Evolutionary conservation across 2,329 filamentous ascomycete species (phyloP).

Genomic region (Fusarium concolor): DNA sequence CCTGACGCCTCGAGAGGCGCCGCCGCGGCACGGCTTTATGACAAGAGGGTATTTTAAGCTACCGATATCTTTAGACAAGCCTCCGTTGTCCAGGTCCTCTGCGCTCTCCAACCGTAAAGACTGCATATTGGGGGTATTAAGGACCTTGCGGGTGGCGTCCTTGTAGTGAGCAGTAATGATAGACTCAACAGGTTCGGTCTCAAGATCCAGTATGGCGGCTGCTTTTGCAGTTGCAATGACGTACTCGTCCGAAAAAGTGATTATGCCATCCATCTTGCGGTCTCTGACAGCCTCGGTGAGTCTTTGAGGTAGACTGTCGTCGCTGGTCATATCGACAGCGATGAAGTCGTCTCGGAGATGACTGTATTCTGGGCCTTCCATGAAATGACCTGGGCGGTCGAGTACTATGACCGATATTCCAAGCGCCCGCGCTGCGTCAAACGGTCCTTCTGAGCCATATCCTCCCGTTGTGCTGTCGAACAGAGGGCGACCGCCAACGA

Average conservation of each 20-base stretch:
- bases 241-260: not conserved
- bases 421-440: not conserved
- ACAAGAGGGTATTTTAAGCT: not conserved
- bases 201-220: not conserved
- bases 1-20: not conserved
- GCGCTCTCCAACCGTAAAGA: not conserved
- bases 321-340: not conserved
- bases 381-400: not conserved
- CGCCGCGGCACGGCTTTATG: not conserved
- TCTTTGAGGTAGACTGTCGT: not conserved
- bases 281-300: not conserved
- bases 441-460: not conserved
- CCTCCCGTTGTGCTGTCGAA: not conserved
- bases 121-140: not conserved
- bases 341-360: not conserved
- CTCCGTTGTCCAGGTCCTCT: not conserved
- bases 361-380: not conserved
- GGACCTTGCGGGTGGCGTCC: not conserved
- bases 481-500: not conserved
- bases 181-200: not conserved
- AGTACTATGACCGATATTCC: not conserved
- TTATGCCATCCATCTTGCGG: not conserved
- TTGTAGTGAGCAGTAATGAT: conserved; percentile 6
- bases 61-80: not conserved
- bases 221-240: not conserved